Base-by-base conservation (phyloP, 1,139 yeast species). In the Suhomyces wounanorum region DNA sequence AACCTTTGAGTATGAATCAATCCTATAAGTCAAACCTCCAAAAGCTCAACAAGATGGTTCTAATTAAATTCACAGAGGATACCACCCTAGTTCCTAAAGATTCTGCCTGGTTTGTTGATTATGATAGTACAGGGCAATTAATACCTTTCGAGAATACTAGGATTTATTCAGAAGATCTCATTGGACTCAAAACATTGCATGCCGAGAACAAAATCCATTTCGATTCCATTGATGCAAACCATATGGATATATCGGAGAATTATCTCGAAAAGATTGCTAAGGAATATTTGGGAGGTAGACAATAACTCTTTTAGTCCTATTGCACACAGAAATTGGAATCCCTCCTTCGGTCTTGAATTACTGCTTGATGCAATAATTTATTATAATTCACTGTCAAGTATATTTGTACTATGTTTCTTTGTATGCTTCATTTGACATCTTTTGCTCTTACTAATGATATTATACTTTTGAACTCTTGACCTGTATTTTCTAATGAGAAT, bases 51-150 rank as follows among this genome's bases (percentile, higher is more conserved):
- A 75, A 72, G 45, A 68, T 89, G 40, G 88, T 86, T 0, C 68
- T 89, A 75, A 69, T 87, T 1, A 68, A 74, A 66, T 89, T 89
- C 58, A 66, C 69, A 0, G 69, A 81, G 47, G 96, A 89, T 64
- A 78, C 79, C 16, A 85, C 88, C 0, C 71, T 89, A 13, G 84
- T 84, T 1, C 96, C 96, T 0, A 85, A 83, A 61, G 87, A 85
- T 51, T 82, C 87, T 52, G 84, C 92, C 0, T 81, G 82, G 80
- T 85, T 87, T 60, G 77, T 69, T 45, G 94, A 87, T 58, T 60
- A 72, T 23, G 83, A 85, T 59, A 62, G 69, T 1, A 66, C 78
- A 0, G 85, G 82, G 0, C 59, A 63, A 0, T 52, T 71, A 0
- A 69, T 83, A 10, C 77, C 80, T 0, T 76, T 85, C 50, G 73